Evolutionary conservation across 768 basidiomycete species (phyloP), one percentile per base, ranked within the genome.

Genomic region (Multifurca ochricompacta): DNA sequence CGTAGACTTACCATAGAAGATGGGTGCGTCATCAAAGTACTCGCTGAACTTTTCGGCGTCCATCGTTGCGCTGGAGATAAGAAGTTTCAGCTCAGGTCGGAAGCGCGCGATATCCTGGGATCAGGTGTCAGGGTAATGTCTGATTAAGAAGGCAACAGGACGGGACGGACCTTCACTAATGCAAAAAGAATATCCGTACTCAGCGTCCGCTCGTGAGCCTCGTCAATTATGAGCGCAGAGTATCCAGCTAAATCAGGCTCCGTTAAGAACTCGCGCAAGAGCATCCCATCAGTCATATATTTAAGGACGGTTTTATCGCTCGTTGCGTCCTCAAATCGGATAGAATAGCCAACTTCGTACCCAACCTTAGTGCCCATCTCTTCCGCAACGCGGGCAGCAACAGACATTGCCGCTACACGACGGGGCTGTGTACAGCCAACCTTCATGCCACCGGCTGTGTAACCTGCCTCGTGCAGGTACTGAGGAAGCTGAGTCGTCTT

Each of bases 251-350:
- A 71, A 72, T 94, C 91, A 0, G 96, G 96, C 68, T 99, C 96
- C 9, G 96, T 98, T 65, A 99, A 72, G 70, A 98, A 98, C 69
- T 98, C 93, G 64, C 96, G 80, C 41, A 98, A 73, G 25, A 99
- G 76, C 96, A 99, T 98, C 31, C 96, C 96, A 65, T 99, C 96
- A 40, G 96, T 99, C 96, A 99, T 96, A 71, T 99, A 99, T 71
- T 99, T 98, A 65, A 99, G 76, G 40, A 94, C 87, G 4, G 96
- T 99, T 75, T 96, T 97, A 76, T 98, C 93, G 73, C 91, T 96
- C 18, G 96, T 99, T 69, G 93, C 96, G 69, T 99, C 96, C 71
- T 99, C 96, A 72, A 99, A 99, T 30, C 96, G 91, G 63, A 99
- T 99, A 31, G 94, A 95, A 70, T 99, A 99, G n/a, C 96, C 96